These are phyloP conservation scores for Jatropha podagrica DNA, from an alignment of 441 rosid genomes.

Conservation along the genomic window DNA sequence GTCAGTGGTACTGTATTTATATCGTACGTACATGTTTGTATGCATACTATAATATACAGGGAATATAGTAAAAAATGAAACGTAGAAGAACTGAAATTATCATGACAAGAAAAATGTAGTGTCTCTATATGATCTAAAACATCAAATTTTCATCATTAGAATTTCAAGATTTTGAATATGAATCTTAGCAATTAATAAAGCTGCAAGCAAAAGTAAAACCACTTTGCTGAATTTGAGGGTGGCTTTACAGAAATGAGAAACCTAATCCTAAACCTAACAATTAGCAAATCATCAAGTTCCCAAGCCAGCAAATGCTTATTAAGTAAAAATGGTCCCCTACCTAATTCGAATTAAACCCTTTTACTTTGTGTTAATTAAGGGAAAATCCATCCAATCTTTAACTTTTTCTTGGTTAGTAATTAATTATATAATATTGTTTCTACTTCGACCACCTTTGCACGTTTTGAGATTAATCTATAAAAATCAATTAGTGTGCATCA, in stretches of 20 bases:
- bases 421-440: constrained; percentile 6
- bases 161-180: background rate
- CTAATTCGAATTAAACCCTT: background rate
- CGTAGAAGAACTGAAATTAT: too few relatives aligned
- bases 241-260: background rate
- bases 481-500: constrained; percentile 21
- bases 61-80: too few relatives aligned
- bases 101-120: too few relatives aligned
- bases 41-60: too few relatives aligned
- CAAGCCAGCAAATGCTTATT: background rate
- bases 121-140: too few relatives aligned
- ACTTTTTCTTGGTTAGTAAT: constrained; percentile 6
- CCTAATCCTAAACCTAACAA: background rate
- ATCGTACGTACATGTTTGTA: too few relatives aligned
- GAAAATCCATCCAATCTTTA: constrained; percentile 4
- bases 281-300: background rate
- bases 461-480: constrained; percentile 19
- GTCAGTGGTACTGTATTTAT: too few relatives aligned
- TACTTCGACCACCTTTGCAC: constrained; percentile 27
- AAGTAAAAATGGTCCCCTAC: constrained; percentile 5
- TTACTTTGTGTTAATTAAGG: background rate
- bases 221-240: constrained; percentile 13
- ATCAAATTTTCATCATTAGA: too few relatives aligned
- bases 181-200: background rate
- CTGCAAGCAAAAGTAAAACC: background rate